These are phyloP conservation scores for Beauveria sp. DNA, from an alignment of 2,329 filamentous ascomycete genomes.

Conservation along the genomic window DNA sequence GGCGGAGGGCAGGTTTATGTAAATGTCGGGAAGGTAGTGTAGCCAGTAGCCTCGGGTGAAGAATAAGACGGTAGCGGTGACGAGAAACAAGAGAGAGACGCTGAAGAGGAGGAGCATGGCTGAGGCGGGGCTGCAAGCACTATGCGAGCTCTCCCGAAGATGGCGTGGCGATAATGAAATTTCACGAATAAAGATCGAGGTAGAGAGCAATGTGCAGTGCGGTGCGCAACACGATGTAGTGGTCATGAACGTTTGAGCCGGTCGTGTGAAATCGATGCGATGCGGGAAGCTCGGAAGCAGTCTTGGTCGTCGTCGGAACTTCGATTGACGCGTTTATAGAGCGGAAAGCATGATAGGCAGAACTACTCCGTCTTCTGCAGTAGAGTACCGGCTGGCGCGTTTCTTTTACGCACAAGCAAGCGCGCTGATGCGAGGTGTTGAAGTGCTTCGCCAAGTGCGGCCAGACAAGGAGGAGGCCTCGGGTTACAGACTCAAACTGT, in stretches of 20 bases:
- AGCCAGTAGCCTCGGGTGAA: constrained; percentile 74
- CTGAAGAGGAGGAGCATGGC: constrained; percentile 81
- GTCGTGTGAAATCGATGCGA: neutral
- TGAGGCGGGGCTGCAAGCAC: constrained; percentile 5
- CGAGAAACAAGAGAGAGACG: constrained; percentile 62
- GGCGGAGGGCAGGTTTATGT: constrained; percentile 40
- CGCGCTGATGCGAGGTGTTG: neutral
- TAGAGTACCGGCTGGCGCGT: neutral
- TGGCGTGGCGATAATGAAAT: neutral
- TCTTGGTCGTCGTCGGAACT: neutral
- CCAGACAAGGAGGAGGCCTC: neutral
- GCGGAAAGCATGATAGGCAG: neutral
- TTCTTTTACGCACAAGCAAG: neutral
- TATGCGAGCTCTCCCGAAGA: neutral
- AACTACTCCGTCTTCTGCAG: neutral
- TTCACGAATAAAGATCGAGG: neutral
- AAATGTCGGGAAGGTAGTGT: constrained; percentile 52
- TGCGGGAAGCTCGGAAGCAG: constrained; percentile 2
- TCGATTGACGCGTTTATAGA: neutral
- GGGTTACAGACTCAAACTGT: neutral
- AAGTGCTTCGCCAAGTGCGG: neutral
- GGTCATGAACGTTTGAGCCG: neutral
- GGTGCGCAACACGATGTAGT: neutral
- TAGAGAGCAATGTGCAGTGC: neutral
- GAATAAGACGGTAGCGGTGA: constrained; percentile 69